phyloP scores from a whole-genome alignment of 2,329 filamentous ascomycete species.

The Neocucurbitaria cava region DNA sequence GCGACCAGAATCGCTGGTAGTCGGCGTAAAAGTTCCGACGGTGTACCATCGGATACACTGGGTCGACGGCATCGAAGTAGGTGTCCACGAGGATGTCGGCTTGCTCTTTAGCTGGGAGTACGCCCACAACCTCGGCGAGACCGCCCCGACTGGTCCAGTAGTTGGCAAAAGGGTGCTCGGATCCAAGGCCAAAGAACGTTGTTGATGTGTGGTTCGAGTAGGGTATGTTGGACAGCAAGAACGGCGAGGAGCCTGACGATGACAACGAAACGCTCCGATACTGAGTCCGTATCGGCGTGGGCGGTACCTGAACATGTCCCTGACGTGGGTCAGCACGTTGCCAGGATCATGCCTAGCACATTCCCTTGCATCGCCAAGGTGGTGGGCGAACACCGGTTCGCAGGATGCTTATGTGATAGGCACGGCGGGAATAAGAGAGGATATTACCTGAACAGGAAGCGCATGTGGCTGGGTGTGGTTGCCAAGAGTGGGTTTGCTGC shows the following conservation, averaged over 20 bases:
- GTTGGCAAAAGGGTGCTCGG: constrained; percentile 80
- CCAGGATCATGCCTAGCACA: constrained; percentile 2
- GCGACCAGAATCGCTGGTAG: constrained; percentile 78
- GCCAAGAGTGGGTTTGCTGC: constrained; percentile 38
- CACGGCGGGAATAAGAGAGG: constrained; percentile 22
- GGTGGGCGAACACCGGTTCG: constrained; percentile 23
- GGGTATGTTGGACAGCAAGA: constrained; percentile 73
- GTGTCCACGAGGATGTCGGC: constrained; percentile 70
- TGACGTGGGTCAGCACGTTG: constrained; percentile 21
- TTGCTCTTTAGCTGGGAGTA: constrained; percentile 77
- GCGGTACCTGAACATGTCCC: constrained; percentile 31
- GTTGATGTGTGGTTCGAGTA: constrained; percentile 74
- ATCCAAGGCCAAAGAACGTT: constrained; percentile 81
- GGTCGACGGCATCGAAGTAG: constrained; percentile 70
- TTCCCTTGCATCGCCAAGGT: not conserved
- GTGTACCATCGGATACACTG: constrained; percentile 82
- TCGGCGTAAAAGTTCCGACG: constrained; percentile 77
- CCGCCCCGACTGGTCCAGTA: constrained; percentile 85
- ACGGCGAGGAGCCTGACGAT: constrained; percentile 55
- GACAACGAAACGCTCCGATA: constrained; percentile 46
- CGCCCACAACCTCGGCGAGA: constrained; percentile 75
- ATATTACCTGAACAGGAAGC: constrained; percentile 38
- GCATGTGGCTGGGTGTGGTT: constrained; percentile 28
- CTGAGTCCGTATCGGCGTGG: constrained; percentile 35
- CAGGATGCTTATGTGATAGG: constrained; percentile 5